Conservation (phyloP, 257 asterid species). For the Solanum paucissectum region DNA sequence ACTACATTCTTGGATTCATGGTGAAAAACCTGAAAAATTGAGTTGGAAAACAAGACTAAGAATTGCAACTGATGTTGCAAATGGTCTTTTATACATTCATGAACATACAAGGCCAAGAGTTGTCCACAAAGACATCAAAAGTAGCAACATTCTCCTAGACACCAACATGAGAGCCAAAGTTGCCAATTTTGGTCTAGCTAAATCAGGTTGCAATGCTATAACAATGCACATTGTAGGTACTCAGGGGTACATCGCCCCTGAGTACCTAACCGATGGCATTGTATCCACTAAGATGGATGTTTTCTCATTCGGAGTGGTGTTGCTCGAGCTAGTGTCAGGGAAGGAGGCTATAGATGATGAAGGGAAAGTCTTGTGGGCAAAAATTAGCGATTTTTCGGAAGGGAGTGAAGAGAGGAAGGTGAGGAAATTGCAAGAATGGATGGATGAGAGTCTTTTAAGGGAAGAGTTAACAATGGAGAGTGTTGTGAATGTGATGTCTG, state of each 20-base stretch:
- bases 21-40: constrained; percentile 25
- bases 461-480: constrained; percentile 50
- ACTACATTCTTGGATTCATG: constrained; percentile 69
- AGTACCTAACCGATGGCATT: constrained; percentile 64
- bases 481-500: constrained; percentile 45
- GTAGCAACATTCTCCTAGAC: constrained; percentile 85
- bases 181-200: constrained; percentile 87
- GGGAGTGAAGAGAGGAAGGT: constrained; percentile 38
- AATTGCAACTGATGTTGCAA: constrained; percentile 74
- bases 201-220: constrained; percentile 88
- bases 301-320: constrained; percentile 80
- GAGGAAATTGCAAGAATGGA: constrained; percentile 51
- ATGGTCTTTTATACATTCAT: constrained; percentile 89
- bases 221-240: constrained; percentile 97
- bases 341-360: constrained; percentile 48
- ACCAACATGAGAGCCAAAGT: constrained; percentile 83
- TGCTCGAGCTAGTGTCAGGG: constrained; percentile 74
- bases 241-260: constrained; percentile 88
- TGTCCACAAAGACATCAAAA: constrained; percentile 90
- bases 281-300: constrained; percentile 86
- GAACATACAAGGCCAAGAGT: constrained; percentile 92
- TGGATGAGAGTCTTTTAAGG: constrained; percentile 35
- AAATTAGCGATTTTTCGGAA: constrained; percentile 26
- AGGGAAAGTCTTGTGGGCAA: constrained; percentile 59
- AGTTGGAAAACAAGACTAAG: constrained; percentile 74